Base-by-base conservation (phyloP, 2,329 filamentous ascomycete species). In the Didymella pomorum region DNA sequence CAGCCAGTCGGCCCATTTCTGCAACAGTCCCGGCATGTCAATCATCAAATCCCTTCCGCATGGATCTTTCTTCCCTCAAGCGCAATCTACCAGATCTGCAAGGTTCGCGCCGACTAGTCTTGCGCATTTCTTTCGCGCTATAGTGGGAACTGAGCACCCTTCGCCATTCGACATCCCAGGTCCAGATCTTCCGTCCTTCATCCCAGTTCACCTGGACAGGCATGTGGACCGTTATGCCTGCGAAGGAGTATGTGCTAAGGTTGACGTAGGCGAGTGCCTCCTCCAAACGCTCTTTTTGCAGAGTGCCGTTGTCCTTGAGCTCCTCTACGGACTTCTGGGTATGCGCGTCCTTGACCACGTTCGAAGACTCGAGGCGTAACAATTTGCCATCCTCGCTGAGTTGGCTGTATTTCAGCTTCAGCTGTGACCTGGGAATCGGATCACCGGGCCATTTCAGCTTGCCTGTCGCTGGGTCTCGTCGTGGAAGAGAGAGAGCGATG, bases 151-250 rank as follows among this genome's bases (percentile, higher is more conserved):
- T 61, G 2, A 69, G 50, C 20, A 71, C 37, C 9, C 18, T 52
- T 28, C 51, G 66, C 69, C 69, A 71, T 1, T 66, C 53, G 7
- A 67, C 50, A 23, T 60, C 52, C 68, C 66, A 71, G 16, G 45
- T 16, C 70, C 68, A 71, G 4, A 60, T 35, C 42, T 66, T 65
- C 14, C 33, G 29, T 29, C 44, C 49, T 1, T 62, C 54, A 25
- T 71, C 54, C 70, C 69, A 72, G 1, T 52, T 42, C 4, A 72
- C 55, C 18, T 33, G n/a, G 16, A 53, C 58, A 20, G 56, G 28
- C 9, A 64, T 45, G 2, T 41, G n/a, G 33, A 68, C 39, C 4
- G 52, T 43, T 7, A 51, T 21, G 11, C 68, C 67, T 21, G 56
- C 59, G 21, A 62, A 49, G 21, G 61, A 54, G 9, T 63, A 63